A percentile compares a stretch with the other conserved stretches of the same genome.
Evolutionary conservation across 805 yeast species (phyloP).

Genomic region (Lachancea dasiensis): DNA sequence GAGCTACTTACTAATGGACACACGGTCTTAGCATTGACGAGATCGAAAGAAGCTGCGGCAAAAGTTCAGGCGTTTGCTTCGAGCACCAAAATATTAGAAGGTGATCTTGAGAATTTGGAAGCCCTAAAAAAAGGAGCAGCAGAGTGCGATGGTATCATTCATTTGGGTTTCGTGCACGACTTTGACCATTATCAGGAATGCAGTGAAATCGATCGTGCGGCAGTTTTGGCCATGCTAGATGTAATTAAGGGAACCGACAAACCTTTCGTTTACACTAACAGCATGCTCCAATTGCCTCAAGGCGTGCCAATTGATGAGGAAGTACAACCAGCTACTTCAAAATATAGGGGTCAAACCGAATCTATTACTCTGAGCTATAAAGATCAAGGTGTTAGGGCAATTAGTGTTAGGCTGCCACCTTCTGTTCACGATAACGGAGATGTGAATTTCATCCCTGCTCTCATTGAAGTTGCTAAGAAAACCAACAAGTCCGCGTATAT

Average conservation of each 20-base stretch:
- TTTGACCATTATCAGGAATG: constrained; percentile 19
- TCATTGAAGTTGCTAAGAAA: constrained; percentile 30
- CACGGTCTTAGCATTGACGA: constrained; percentile 29
- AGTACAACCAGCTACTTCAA: constrained; percentile 3
- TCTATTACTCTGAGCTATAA: constrained; percentile 13
- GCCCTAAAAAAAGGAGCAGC: constrained; percentile 25
- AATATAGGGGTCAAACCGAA: constrained; percentile 15
- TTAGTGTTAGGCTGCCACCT: constrained; percentile 30
- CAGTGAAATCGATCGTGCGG: constrained; percentile 24
- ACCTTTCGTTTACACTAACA: constrained; percentile 26
- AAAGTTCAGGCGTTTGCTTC: constrained; percentile 26
- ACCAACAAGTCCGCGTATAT: constrained; percentile 31
- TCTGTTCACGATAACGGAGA: constrained; percentile 33
- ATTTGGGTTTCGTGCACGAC: constrained; percentile 35
- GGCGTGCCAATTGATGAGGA: constrained; percentile 3
- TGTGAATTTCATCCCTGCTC: constrained; percentile 22
- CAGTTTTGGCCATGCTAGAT: constrained; percentile 27
- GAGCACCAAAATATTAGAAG: constrained; percentile 22
- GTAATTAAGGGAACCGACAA: constrained; percentile 30
- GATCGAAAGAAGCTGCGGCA: constrained; percentile 30
- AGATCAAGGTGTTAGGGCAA: constrained; percentile 26
- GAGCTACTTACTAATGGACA: constrained; percentile 25
- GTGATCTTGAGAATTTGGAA: constrained; percentile 29
- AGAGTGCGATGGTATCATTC: constrained; percentile 35
- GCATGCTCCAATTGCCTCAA: constrained; percentile 13